Percentiles rank a stretch among this genome's conserved stretches.
These are phyloP conservation scores for Spirogloea muscicola DNA, from an alignment of 139 green algal genomes.

Conservation along the genomic window DNA sequence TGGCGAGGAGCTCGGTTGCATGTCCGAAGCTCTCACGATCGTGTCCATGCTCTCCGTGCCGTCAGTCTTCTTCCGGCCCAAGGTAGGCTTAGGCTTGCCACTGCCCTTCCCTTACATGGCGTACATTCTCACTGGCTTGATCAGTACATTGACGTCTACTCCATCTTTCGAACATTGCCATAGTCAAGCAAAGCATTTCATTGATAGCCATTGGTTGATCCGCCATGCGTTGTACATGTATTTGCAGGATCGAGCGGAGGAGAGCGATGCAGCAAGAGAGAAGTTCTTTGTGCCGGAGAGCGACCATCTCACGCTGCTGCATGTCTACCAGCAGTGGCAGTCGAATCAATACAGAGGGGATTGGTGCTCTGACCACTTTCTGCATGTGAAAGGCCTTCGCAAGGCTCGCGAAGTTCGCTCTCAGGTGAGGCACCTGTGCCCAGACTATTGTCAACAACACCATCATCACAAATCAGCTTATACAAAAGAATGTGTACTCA, in stretches of 20 bases:
- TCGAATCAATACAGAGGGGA: constrained; percentile 80
- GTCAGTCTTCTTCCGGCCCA: constrained; percentile 86
- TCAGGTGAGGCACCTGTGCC: too few species aligned
- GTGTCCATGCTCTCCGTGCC: constrained; percentile 90
- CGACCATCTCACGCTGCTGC: constrained; percentile 97
- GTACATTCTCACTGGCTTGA: too few species aligned
- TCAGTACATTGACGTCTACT: too few species aligned
- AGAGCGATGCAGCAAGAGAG: constrained; percentile 90
- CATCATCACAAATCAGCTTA: too few species aligned
- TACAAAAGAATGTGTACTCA: too few species aligned
- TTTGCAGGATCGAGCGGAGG: constrained; percentile 73
- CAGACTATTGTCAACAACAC: too few species aligned
- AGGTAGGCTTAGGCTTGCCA: too few species aligned
- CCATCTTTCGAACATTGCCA: too few species aligned
- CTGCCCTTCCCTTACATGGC: too few species aligned
- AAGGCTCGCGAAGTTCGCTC: constrained; percentile 71
- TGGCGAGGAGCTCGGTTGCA: constrained; percentile 47
- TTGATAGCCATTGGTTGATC: too few species aligned
- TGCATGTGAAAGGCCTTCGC: constrained; percentile 87
- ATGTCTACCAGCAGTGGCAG: constrained; percentile 98
- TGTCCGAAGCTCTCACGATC: constrained; percentile 74
- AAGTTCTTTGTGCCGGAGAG: constrained; percentile 99
- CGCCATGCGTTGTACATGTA: too few species aligned
- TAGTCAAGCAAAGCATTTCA: too few species aligned
- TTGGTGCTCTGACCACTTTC: constrained; percentile 92